These are phyloP conservation scores for Daedaleopsis sinensis DNA, from an alignment of 768 basidiomycete species.

Conservation along the genomic window DNA sequence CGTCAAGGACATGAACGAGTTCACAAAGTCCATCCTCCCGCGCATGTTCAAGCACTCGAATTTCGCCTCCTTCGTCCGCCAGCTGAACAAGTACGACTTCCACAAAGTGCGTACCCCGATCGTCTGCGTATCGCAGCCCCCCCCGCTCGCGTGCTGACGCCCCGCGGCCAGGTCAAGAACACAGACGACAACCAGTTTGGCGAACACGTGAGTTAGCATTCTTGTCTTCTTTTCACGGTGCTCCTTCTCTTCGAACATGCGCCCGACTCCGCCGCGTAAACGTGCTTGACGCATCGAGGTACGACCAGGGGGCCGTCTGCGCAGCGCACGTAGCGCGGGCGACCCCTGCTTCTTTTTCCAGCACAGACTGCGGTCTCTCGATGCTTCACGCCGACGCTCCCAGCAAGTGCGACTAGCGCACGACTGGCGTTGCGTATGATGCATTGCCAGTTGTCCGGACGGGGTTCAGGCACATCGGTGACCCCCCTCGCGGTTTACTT, in stretches of 20 bases:
- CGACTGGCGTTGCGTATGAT: too few species aligned
- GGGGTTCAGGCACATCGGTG: too few species aligned
- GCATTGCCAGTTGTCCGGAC: too few species aligned
- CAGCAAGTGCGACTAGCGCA: too few species aligned
- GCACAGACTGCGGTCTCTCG: too few species aligned
- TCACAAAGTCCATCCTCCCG: constrained; percentile 87
- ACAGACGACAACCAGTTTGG: constrained; percentile 78
- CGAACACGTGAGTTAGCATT: constrained; percentile 48
- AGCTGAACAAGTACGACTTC: constrained; percentile 96
- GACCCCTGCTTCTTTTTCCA: too few species aligned
- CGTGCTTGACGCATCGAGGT: too few species aligned
- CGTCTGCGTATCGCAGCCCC: not conserved
- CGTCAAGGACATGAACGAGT: constrained; percentile 98
- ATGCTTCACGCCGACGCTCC: too few species aligned
- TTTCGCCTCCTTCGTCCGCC: constrained; percentile 90
- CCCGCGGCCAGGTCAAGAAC: constrained; percentile 68
- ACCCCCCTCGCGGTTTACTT: too few species aligned
- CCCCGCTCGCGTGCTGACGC: constrained; percentile 10
- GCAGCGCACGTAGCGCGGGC: too few species aligned
- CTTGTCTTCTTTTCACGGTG: constrained; percentile 1
- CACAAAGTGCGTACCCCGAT: constrained; percentile 64
- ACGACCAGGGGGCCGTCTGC: too few species aligned
- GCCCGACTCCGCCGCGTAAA: not conserved
- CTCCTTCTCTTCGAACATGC: not conserved
- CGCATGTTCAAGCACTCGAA: constrained; percentile 96